Evolutionary conservation across 1,284 basidiomycete genomes (phyloP).

Genomic region (Marasmius oreades): DNA sequence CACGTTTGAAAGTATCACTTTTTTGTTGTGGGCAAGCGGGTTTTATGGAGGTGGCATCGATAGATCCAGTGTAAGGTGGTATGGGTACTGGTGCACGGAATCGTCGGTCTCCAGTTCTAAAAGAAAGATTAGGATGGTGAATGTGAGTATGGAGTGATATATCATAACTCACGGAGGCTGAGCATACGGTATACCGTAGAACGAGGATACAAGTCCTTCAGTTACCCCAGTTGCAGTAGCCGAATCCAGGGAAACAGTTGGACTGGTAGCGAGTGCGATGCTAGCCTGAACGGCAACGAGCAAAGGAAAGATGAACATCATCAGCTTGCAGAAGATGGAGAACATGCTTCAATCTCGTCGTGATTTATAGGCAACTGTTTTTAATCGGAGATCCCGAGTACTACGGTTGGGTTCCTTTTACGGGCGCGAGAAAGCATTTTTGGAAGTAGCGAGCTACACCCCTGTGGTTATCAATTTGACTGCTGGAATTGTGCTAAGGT

Average conservation of each 20-base stretch:
- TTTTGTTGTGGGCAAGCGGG: conserved; percentile 14
- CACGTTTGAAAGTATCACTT: conserved; percentile 21
- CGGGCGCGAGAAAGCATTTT: no score
- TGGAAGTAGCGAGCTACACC: no score
- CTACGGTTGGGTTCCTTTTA: no score
- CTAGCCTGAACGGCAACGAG: neutral
- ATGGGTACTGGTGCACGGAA: conserved; percentile 11
- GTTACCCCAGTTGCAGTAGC: conserved; percentile 11
- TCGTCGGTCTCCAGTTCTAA: conserved; percentile 12
- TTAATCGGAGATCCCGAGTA: no score
- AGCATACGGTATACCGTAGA: conserved; percentile 16
- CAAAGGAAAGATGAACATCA: neutral
- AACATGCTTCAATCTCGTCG: no score
- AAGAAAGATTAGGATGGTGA: neutral
- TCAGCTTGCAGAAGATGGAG: no score
- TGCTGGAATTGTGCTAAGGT: no score
- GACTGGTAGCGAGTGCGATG: conserved; percentile 8
- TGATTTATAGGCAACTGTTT: no score
- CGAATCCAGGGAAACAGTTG: conserved; percentile 5
- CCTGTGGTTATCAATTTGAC: no score
- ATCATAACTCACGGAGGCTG: conserved; percentile 11
- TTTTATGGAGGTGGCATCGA: conserved; percentile 10
- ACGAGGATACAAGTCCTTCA: conserved; percentile 3
- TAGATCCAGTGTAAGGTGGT: neutral
- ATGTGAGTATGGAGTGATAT: no score